phyloP scores from a whole-genome alignment of 2,329 filamentous ascomycete genomes.

The Peltaster fructicola region DNA sequence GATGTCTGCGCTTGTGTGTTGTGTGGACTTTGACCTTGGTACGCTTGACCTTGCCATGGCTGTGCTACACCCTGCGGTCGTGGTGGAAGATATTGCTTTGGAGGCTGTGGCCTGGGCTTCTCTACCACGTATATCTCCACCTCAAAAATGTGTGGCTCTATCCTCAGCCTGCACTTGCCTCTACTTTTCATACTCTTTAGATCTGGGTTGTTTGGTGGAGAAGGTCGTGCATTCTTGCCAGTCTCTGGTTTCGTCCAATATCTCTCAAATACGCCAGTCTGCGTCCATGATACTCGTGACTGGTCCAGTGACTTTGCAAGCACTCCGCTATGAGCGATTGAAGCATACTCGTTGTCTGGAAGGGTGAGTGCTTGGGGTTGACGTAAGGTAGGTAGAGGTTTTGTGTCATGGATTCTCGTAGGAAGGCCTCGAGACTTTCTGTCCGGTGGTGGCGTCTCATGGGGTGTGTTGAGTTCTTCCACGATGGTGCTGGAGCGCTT shows the following conservation, averaged over 20 bases:
- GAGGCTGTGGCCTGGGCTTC: slow-evolving; percentile 34
- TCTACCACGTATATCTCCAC: slow-evolving; percentile 58
- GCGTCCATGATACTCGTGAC: slow-evolving; percentile 57
- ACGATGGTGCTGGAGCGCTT: slow-evolving; percentile 6
- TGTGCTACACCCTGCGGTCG: slow-evolving; percentile 7
- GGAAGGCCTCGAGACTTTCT: slow-evolving; percentile 31
- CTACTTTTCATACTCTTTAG: slow-evolving; percentile 32
- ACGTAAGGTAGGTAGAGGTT: slow-evolving; percentile 54
- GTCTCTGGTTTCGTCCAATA: slow-evolving; percentile 61
- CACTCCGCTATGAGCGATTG: slow-evolving; percentile 58
- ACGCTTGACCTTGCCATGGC: slow-evolving; percentile 8
- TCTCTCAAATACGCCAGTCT: slow-evolving; percentile 50
- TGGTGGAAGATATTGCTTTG: slow-evolving; percentile 9
- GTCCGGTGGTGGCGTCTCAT: slow-evolving; percentile 7
- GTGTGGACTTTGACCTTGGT: slow-evolving; percentile 3
- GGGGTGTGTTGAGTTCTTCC: slow-evolving; percentile 3
- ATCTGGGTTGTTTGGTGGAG: slow-evolving; percentile 24
- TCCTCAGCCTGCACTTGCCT: slow-evolving; percentile 54
- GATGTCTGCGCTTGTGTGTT: slow-evolving; percentile 8
- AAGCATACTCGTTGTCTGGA: slow-evolving; percentile 50
- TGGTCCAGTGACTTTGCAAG: slow-evolving; percentile 54
- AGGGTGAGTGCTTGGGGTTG: slow-evolving; percentile 48
- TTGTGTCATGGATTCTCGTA: slow-evolving; percentile 43
- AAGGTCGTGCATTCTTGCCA: slow-evolving; percentile 42
- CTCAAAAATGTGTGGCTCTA: slow-evolving; percentile 67